Conservation (phyloP, 768 basidiomycete genomes). For the Termitomyces sp. region DNA sequence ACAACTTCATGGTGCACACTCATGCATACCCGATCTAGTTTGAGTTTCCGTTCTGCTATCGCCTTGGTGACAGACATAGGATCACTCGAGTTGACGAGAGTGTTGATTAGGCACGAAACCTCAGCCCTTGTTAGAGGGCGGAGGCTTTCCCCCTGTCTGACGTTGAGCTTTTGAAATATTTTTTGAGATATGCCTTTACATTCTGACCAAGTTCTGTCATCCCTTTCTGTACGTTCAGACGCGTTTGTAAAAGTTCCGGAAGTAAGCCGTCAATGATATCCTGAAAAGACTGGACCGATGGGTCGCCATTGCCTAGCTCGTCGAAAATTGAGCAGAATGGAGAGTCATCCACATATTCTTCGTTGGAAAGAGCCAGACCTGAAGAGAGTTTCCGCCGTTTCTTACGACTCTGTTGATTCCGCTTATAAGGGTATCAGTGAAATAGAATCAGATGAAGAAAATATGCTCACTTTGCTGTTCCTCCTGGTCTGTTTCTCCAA, state of each 20-base stretch:
- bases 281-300: constrained; percentile 20
- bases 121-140: constrained; percentile 40
- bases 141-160: constrained; percentile 26
- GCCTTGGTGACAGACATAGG: constrained; percentile 21
- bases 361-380: background rate
- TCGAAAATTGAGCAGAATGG: constrained; percentile 15
- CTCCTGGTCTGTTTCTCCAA: background rate
- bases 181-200: constrained; percentile 8
- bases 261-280: constrained; percentile 25
- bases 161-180: background rate
- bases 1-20: background rate
- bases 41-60: constrained; percentile 39
- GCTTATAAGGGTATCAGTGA: background rate
- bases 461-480: constrained; percentile 5
- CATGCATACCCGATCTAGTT: constrained; percentile 33
- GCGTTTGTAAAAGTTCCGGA: constrained; percentile 21
- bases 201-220: constrained; percentile 19
- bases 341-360: background rate
- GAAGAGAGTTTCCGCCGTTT: constrained; percentile 16
- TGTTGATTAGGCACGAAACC: constrained; percentile 27
- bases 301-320: constrained; percentile 13
- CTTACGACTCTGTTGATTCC: constrained; percentile 3
- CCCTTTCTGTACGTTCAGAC: constrained; percentile 16
- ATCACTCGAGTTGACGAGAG: constrained; percentile 11
- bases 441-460: background rate